A percentile compares a stretch with the other conserved stretches of the same genome.
These are phyloP conservation scores for Fusarium concolor DNA, from an alignment of 2,329 filamentous ascomycete genomes.

Conservation along the genomic window DNA sequence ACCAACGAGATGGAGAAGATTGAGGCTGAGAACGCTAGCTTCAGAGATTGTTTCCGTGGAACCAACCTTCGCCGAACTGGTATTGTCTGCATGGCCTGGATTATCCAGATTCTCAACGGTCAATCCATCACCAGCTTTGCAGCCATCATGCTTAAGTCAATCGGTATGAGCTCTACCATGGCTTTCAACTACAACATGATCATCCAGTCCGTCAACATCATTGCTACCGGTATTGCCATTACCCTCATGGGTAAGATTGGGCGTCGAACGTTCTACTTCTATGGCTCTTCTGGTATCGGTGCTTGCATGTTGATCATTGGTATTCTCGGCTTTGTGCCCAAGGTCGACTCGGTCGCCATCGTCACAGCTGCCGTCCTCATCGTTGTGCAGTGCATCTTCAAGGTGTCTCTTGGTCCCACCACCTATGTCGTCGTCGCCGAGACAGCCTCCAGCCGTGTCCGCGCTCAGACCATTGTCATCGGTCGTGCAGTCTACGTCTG, in stretches of 20 bases:
- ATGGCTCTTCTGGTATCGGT: slow-evolving; percentile 55
- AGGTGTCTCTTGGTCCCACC: slow-evolving; percentile 62
- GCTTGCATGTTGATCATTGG: slow-evolving; percentile 57
- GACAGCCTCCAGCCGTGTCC: slow-evolving; percentile 58
- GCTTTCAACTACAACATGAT: slow-evolving; percentile 62
- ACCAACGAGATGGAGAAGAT: slow-evolving; percentile 56
- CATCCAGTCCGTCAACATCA: slow-evolving; percentile 59
- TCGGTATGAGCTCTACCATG: slow-evolving; percentile 57
- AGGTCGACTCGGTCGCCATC: slow-evolving; percentile 41
- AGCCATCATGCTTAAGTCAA: slow-evolving; percentile 63
- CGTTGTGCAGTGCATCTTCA: slow-evolving; percentile 65
- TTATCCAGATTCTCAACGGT: slow-evolving; percentile 50
- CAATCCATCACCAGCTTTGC: slow-evolving; percentile 66
- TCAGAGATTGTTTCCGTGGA: slow-evolving; percentile 61
- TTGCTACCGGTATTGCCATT: slow-evolving; percentile 56
- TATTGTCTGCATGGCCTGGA: slow-evolving; percentile 53
- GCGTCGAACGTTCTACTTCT: slow-evolving; percentile 55
- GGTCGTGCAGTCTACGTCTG: slow-evolving; percentile 57
- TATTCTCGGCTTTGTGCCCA: slow-evolving; percentile 52
- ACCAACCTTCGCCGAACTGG: slow-evolving; percentile 54
- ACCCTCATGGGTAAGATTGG: slow-evolving; percentile 53
- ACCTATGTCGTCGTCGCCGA: slow-evolving; percentile 83
- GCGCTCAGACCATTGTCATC: slow-evolving; percentile 60
- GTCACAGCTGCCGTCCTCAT: slow-evolving; percentile 48
- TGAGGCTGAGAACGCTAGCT: slow-evolving; percentile 59